Percentiles rank a stretch among this genome's conserved stretches.
Conservation (phyloP, 345 rosid genomes). For the Ricinus communis region DNA sequence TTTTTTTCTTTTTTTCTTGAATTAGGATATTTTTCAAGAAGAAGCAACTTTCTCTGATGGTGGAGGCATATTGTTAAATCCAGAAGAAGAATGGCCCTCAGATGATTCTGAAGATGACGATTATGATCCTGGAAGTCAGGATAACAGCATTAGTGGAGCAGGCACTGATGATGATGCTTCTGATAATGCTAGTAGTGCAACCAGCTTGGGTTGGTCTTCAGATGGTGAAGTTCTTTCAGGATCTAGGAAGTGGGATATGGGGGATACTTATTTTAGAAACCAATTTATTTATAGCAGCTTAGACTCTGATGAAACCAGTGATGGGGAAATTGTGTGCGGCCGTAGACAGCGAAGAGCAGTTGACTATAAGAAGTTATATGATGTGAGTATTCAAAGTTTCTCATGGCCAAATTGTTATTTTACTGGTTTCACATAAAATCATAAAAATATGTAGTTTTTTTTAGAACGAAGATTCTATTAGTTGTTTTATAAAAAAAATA, state of each 20-base stretch:
- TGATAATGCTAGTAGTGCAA: constrained; percentile 48
- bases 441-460: not conserved
- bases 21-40: constrained; percentile 81
- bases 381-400: constrained; percentile 51
- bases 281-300: constrained; percentile 39
- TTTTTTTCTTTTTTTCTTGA: constrained; percentile 4
- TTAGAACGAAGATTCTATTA: not conserved
- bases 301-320: constrained; percentile 58
- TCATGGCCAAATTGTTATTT: not conserved
- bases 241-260: constrained; percentile 40
- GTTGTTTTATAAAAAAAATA: no score
- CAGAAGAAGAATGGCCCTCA: constrained; percentile 88
- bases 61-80: constrained; percentile 48
- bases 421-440: not conserved
- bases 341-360: constrained; percentile 78
- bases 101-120: constrained; percentile 95
- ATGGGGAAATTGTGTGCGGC: constrained; percentile 60
- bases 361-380: constrained; percentile 81
- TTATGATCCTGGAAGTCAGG: constrained; percentile 78
- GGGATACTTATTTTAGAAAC: constrained; percentile 27
- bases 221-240: constrained; percentile 56
- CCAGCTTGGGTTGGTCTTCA: constrained; percentile 80
- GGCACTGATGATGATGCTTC: constrained; percentile 50
- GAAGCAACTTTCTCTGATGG: constrained; percentile 72
- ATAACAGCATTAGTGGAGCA: constrained; percentile 45